A percentile compares a stretch with the other conserved stretches of the same genome.
phyloP scores from a whole-genome alignment of 176 grass and related monocot species.

The Ensete glaucum region DNA sequence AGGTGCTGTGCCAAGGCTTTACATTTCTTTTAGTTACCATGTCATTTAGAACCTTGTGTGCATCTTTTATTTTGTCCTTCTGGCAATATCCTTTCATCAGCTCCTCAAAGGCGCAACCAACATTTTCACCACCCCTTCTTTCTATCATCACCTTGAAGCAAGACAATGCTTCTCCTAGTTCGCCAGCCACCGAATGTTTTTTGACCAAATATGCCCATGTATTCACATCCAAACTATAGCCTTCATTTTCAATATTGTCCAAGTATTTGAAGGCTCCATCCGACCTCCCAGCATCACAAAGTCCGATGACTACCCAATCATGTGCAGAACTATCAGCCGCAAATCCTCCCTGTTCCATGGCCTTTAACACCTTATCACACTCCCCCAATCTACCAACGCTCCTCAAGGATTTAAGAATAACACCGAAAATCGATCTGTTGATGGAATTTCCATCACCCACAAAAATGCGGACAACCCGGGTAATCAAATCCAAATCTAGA shows the following conservation, averaged over 20 bases:
- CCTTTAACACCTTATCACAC: conserved; percentile 59
- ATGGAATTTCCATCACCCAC: conserved; percentile 40
- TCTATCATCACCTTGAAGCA: conserved; percentile 43
- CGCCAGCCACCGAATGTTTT: conserved; percentile 33
- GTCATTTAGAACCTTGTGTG: conserved; percentile 44
- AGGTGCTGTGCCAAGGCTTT: conserved; percentile 54
- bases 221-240: conserved; percentile 41
- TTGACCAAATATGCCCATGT: conserved; percentile 43
- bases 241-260: conserved; percentile 31
- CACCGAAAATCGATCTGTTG: conserved; percentile 28
- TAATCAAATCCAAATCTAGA: conserved; percentile 47
- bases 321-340: conserved; percentile 34
- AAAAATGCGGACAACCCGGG: conserved; percentile 36
- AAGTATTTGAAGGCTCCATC: conserved; percentile 44
- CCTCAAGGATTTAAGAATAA: conserved; percentile 52
- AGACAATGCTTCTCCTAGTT: conserved; percentile 36
- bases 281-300: conserved; percentile 43
- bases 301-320: conserved; percentile 44
- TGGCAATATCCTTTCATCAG: conserved; percentile 42
- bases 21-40: conserved; percentile 34
- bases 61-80: conserved; percentile 40
- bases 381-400: conserved; percentile 56
- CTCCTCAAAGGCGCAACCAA: conserved; percentile 36
- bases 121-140: conserved; percentile 20
- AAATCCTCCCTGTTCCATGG: conserved; percentile 70